Base-by-base conservation (phyloP, 2,329 filamentous ascomycete species). In the Ceratocystis cubensis region DNA sequence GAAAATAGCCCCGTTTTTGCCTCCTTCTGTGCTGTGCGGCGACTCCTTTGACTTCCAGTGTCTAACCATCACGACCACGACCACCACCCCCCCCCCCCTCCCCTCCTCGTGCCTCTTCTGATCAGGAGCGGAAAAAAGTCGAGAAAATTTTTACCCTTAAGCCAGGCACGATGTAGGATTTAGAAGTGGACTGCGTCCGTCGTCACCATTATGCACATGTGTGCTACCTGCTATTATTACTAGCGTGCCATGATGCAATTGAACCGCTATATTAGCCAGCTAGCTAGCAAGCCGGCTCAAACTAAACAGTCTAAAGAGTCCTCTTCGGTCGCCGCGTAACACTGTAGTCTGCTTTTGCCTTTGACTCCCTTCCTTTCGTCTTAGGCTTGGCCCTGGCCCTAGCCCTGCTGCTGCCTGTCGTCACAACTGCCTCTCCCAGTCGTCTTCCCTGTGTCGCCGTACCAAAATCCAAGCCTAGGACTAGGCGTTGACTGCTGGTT, bases 391-490 rank as follows among this genome's bases (percentile, higher is more conserved):
- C 61, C 61, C 28, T 57, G 50, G n/a, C 7, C 25, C 37, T 66
- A 0, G 50, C 44, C 65, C 53, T 67, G 28, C 33, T 61, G n/a
- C 57, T 67, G 33, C 65, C 33, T 13, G 33, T 61, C 25, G 48
- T 66, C 30, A 28, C 28, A 8, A 44, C 8, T 56, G 46, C 10
- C n/a, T 61, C 66, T 45, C 48, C 46, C 37, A 53, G 30, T 17
- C 45, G 17, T 41, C 28, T 44, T 56, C 30, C 63, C 37, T 33
- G 44, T 15, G 37, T 48, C 22, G 30, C 45, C 5, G 44, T 33
- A 20, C 63, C 65, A 25, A 62, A 65, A 46, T 67, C 66, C 30
- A 67, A 65, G 37, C 53, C 50, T 17, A 67, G 46, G 20, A 67
- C 45, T 25, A 67, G 46, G 20, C 63, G 63, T 20, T 67, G 63